Conservation (phyloP, 768 basidiomycete genomes). For the Psilocybe tampanensis region DNA sequence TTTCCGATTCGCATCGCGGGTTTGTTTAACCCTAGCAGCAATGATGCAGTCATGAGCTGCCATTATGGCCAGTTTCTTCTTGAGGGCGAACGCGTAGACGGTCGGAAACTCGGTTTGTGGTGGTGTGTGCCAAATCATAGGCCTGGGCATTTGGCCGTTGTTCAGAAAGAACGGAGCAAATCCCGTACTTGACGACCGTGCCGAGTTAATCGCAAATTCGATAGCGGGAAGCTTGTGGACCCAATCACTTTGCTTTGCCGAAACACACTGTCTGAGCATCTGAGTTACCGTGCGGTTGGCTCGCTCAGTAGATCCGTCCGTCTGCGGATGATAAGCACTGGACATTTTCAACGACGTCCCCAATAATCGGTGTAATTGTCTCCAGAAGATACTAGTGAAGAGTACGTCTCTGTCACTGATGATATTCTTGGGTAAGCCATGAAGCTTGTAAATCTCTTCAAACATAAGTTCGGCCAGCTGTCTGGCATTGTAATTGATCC, state of each 20-base stretch:
- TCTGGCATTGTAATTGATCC: not conserved
- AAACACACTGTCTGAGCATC: slow-evolving; percentile 28
- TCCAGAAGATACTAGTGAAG: slow-evolving; percentile 1
- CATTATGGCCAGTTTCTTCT: slow-evolving; percentile 21
- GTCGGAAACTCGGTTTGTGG: slow-evolving; percentile 13
- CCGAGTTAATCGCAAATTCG: slow-evolving; percentile 18
- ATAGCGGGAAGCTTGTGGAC: slow-evolving; percentile 25
- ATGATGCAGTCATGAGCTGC: slow-evolving; percentile 34
- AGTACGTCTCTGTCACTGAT: slow-evolving; percentile 2
- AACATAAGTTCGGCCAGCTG: slow-evolving; percentile 1
- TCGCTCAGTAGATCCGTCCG: slow-evolving; percentile 41
- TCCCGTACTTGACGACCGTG: slow-evolving; percentile 16
- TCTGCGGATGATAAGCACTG: slow-evolving; percentile 41
- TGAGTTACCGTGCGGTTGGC: slow-evolving; percentile 33
- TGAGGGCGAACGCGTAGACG: slow-evolving; percentile 12
- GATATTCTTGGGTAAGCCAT: not conserved
- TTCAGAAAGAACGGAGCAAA: slow-evolving; percentile 22
- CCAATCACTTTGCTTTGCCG: slow-evolving; percentile 33
- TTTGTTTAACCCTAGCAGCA: slow-evolving; percentile 29
- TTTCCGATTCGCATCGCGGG: slow-evolving; percentile 24
- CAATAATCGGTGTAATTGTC: not conserved
- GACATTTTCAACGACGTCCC: slow-evolving; percentile 25
- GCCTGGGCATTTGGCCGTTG: slow-evolving; percentile 4
- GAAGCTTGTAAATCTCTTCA: slow-evolving; percentile 1
- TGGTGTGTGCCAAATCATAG: slow-evolving; percentile 17